Conservation (phyloP, 208 protist species). For the Phytomonas francai region DNA sequence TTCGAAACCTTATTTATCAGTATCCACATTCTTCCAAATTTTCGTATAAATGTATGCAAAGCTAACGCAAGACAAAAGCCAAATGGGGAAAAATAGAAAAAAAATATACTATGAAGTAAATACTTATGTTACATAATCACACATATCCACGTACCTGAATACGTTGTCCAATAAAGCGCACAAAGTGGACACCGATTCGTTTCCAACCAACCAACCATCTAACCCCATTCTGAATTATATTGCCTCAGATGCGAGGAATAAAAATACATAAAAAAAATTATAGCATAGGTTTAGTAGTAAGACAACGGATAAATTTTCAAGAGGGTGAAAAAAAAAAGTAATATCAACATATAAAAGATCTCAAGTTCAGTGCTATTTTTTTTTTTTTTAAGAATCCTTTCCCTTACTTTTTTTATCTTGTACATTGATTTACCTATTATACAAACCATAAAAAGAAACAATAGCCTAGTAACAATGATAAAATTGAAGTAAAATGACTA, state of each 20-base stretch:
- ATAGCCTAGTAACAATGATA: conserved; percentile 6
- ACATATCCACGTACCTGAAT: not conserved
- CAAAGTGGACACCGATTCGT: not conserved
- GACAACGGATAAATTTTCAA: not conserved
- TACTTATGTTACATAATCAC: not conserved
- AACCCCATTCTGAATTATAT: no score
- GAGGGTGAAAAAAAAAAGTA: not conserved
- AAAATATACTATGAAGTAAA: not conserved
- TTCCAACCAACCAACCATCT: no score
- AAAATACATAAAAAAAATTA: not conserved
- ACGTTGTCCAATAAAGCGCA: not conserved
- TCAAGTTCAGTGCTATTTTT: not conserved
- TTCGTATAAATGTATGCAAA: not conserved
- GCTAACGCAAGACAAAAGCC: not conserved
- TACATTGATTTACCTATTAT: not conserved
- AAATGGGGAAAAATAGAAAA: conserved; percentile 2
- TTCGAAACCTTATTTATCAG: not conserved
- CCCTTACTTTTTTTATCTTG: not conserved
- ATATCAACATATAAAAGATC: not conserved
- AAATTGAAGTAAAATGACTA: conserved; percentile 3
- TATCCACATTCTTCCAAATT: not conserved
- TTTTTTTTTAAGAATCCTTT: not conserved
- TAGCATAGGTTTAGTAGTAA: not conserved
- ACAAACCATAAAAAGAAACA: conserved; percentile 13
- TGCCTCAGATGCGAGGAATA: no score